These are phyloP conservation scores for Nicotiana obtusifolia DNA, from an alignment of 257 asterid species.

Conservation along the genomic window DNA sequence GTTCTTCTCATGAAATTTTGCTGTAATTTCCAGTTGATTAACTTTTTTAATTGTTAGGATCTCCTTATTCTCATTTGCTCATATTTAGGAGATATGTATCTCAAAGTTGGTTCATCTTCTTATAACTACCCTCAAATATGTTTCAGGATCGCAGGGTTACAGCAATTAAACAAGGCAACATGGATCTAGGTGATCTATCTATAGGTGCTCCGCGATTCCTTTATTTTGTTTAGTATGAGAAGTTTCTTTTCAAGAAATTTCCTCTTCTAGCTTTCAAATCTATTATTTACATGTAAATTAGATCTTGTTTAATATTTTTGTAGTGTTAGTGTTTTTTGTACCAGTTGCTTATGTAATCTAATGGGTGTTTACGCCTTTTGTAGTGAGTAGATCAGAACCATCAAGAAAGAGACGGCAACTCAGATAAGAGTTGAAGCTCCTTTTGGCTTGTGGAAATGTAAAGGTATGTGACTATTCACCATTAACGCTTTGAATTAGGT, in stretches of 20 bases:
- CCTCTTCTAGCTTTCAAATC: not conserved
- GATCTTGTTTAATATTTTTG: not conserved
- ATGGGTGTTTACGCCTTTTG: not conserved
- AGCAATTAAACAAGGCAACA: not conserved
- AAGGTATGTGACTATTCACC: not conserved
- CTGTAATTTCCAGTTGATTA: not conserved
- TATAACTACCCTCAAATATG: not conserved
- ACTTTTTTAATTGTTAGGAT: not conserved
- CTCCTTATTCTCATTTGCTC: not conserved
- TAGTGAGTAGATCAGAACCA: conserved; percentile 34
- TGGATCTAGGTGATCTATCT: not conserved
- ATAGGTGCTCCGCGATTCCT: not conserved
- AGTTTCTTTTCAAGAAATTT: not conserved
- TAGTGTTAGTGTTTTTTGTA: not conserved
- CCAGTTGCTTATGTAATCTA: conserved; percentile 4
- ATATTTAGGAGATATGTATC: not conserved
- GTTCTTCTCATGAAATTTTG: not conserved
- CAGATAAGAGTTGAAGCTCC: conserved; percentile 7
- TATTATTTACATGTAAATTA: not conserved
- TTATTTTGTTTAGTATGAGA: not conserved
- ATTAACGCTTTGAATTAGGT: not conserved
- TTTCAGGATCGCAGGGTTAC: not conserved
- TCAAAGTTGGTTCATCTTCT: not conserved
- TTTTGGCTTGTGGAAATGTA: not conserved
- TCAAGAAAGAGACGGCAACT: conserved; percentile 22